Evolutionary conservation across 2,329 filamentous ascomycete species (phyloP).

Genomic region (Aspergillus piperis): DNA sequence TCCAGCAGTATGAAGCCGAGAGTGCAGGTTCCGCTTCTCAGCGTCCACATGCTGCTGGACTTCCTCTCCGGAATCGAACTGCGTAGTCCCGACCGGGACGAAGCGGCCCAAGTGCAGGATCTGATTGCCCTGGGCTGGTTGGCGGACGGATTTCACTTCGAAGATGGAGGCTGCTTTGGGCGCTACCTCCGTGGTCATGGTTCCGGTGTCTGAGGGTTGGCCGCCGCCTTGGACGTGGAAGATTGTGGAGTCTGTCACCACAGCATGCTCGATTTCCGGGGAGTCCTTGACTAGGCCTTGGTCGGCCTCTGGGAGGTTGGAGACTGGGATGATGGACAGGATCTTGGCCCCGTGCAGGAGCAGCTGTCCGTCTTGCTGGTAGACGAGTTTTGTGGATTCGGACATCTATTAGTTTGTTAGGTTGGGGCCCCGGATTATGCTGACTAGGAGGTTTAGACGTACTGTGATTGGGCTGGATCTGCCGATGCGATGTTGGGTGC

Average conservation of each 20-base stretch:
- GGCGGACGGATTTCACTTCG: not conserved
- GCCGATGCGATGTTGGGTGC: too few relatives aligned
- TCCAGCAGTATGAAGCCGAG: not conserved
- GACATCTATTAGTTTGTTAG: too few relatives aligned
- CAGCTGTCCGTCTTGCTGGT: too few relatives aligned
- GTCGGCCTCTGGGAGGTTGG: not conserved
- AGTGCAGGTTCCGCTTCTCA: not conserved
- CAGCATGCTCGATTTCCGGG: not conserved
- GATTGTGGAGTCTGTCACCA: not conserved
- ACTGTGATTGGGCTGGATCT: too few relatives aligned
- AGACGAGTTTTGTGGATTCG: too few relatives aligned
- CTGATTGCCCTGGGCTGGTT: not conserved
- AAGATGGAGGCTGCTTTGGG: not conserved
- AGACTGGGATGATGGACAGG: not conserved
- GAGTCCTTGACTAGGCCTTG: not conserved
- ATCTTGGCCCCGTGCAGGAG: too few relatives aligned
- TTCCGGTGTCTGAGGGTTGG: not conserved
- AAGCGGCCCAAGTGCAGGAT: not conserved
- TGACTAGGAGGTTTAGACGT: too few relatives aligned
- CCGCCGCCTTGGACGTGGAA: not conserved
- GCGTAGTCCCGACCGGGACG: not conserved
- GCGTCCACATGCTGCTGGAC: not conserved
- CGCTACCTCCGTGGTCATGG: not conserved
- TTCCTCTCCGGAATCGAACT: not conserved
- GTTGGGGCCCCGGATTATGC: too few relatives aligned